phyloP scores from a whole-genome alignment of 2,329 filamentous ascomycete genomes.

The Elsinoe arachidis region DNA sequence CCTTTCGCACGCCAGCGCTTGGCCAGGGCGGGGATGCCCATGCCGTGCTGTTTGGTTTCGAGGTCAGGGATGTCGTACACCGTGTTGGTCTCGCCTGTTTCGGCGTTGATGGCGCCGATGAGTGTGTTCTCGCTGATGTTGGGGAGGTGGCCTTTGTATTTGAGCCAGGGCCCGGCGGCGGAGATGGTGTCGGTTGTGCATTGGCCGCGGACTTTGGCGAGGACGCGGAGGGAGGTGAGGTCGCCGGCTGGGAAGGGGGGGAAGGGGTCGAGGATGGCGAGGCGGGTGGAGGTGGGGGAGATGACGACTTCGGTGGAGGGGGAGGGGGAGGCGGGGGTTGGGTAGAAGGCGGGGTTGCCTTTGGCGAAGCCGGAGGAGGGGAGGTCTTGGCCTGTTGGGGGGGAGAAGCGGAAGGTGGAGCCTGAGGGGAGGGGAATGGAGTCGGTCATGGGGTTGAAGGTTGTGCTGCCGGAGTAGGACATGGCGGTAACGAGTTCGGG shows the following conservation, averaged over 20 bases:
- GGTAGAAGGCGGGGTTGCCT: constrained; percentile 66
- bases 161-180: constrained; percentile 91
- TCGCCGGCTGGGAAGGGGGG: constrained; percentile 69
- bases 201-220: constrained; percentile 95
- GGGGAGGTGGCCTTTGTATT: constrained; percentile 97
- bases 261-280: constrained; percentile 88
- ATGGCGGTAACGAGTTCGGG: constrained; percentile 96
- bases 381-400: constrained; percentile 55
- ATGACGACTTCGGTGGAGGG: constrained; percentile 64
- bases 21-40: constrained; percentile 77
- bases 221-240: constrained; percentile 67
- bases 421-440: constrained; percentile 71
- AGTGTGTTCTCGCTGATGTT: constrained; percentile 98
- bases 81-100: constrained; percentile 83
- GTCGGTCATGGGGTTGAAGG: constrained; percentile 91
- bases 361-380: constrained; percentile 69
- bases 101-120: constrained; percentile 87
- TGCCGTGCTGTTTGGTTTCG: constrained; percentile 35
- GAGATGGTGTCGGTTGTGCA: constrained; percentile 99
- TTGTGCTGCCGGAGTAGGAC: constrained; percentile 83
- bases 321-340: constrained; percentile 64
- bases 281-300: constrained; percentile 76
- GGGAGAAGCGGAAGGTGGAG: constrained; percentile 72
- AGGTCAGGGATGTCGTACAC: constrained; percentile 80
- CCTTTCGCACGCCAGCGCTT: constrained; percentile 69